Percentiles rank a stretch among this genome's conserved stretches.
phyloP scores from a whole-genome alignment of 768 basidiomycete genomes.

The Podaxis sp. region DNA sequence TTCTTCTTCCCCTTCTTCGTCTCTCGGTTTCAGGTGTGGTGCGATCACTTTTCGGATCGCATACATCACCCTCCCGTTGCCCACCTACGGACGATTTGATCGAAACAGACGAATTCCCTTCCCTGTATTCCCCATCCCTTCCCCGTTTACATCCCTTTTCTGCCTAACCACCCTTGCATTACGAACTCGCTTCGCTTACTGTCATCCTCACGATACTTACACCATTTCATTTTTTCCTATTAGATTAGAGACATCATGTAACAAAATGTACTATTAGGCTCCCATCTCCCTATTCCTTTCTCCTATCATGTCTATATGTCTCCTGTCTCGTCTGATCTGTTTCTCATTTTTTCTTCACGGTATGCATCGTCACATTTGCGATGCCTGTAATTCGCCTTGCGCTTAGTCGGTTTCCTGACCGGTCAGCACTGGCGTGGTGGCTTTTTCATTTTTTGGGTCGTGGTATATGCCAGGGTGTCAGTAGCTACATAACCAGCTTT shows the following conservation, averaged over 20 bases:
- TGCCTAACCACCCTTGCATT: neutral
- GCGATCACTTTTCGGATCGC: neutral
- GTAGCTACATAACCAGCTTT: neutral
- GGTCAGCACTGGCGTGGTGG: neutral
- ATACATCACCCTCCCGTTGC: neutral
- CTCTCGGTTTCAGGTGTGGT: neutral
- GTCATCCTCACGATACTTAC: neutral
- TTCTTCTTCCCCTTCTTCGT: neutral
- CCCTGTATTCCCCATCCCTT: neutral
- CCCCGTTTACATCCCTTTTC: neutral
- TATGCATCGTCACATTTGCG: constrained; percentile 10
- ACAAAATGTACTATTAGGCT: constrained; percentile 13
- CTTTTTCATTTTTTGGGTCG: neutral
- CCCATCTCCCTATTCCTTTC: neutral
- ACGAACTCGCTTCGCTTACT: neutral
- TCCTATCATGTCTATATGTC: neutral
- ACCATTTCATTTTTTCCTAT: neutral
- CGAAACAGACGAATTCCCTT: neutral
- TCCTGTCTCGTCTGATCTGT: neutral
- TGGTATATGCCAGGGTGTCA: neutral
- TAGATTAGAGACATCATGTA: neutral
- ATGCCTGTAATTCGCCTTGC: neutral
- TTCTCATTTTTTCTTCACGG: neutral
- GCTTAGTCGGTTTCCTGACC: neutral
- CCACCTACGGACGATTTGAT: neutral